A percentile compares a stretch with the other conserved stretches of the same genome.
Conservation (phyloP, 495 filamentous ascomycete genomes). For the Xylaria curta region DNA sequence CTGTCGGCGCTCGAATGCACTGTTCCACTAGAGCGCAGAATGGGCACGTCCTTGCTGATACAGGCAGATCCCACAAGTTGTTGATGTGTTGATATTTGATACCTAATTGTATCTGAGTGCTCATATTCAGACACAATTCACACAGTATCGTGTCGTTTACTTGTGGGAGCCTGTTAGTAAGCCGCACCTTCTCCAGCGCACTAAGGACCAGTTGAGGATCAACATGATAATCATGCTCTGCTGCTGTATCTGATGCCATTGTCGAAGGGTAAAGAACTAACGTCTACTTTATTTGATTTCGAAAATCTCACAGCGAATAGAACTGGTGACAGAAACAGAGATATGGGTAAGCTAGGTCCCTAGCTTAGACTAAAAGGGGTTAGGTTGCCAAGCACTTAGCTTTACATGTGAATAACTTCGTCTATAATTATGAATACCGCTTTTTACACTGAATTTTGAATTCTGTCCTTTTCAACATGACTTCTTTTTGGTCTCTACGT, state of each 20-base stretch:
- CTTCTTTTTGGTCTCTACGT: neutral
- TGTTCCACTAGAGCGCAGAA: constrained; percentile 13
- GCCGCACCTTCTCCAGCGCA: neutral
- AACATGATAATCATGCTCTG: constrained; percentile 3
- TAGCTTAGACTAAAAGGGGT: neutral
- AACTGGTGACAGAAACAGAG: neutral
- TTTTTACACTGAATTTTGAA: neutral
- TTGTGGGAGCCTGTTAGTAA: neutral
- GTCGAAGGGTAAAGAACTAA: neutral
- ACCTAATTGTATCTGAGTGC: neutral
- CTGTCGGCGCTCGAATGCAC: constrained; percentile 10
- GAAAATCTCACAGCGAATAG: neutral
- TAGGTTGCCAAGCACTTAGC: neutral
- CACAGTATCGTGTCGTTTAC: neutral
- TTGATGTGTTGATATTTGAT: neutral
- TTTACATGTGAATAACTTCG: neutral
- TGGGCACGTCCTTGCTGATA: neutral
- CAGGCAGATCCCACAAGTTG: constrained; percentile 3
- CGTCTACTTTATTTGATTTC: neutral
- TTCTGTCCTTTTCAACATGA: neutral
- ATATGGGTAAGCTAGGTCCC: neutral
- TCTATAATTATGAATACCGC: neutral
- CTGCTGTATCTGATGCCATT: neutral
- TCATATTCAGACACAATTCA: neutral
- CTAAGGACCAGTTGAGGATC: constrained; percentile 1